Evolutionary conservation across 768 basidiomycete genomes (phyloP).

Genomic region (Brasilioporus rufonigricans): DNA sequence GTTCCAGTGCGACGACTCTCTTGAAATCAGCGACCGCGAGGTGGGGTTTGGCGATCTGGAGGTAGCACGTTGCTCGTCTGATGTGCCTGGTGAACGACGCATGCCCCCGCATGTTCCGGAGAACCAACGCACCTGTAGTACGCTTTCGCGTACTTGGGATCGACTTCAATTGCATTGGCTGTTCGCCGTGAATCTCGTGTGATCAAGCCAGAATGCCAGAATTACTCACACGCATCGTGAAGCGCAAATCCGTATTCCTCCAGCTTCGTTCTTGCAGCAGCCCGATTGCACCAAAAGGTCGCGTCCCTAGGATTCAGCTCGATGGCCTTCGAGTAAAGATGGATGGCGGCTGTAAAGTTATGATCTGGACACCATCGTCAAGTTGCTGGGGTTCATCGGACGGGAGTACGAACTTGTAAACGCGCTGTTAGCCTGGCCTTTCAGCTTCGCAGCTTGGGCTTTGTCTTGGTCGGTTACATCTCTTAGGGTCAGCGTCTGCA

Average conservation of each 20-base stretch:
- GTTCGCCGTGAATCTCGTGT: constrained; percentile 17
- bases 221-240: constrained; percentile 72
- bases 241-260: constrained; percentile 95
- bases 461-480: constrained; percentile 72
- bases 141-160: constrained; percentile 88
- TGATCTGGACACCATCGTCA: constrained; percentile 44
- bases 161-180: constrained; percentile 85
- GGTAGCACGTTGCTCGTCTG: constrained; percentile 86
- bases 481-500: constrained; percentile 48
- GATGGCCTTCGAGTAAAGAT: constrained; percentile 81
- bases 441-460: constrained; percentile 66
- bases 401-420: constrained; percentile 53
- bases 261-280: constrained; percentile 88
- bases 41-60: constrained; percentile 87
- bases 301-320: constrained; percentile 85
- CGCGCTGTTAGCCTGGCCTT: constrained; percentile 85
- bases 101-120: background rate
- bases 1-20: constrained; percentile 79
- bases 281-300: constrained; percentile 93
- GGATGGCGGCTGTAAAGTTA: constrained; percentile 73
- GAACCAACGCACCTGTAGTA: constrained; percentile 64
- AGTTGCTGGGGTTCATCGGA: background rate
- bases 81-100: background rate
- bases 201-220: constrained; percentile 1
- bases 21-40: constrained; percentile 86